phyloP scores from a whole-genome alignment of 768 basidiomycete species.

The Clavulina sp. region DNA sequence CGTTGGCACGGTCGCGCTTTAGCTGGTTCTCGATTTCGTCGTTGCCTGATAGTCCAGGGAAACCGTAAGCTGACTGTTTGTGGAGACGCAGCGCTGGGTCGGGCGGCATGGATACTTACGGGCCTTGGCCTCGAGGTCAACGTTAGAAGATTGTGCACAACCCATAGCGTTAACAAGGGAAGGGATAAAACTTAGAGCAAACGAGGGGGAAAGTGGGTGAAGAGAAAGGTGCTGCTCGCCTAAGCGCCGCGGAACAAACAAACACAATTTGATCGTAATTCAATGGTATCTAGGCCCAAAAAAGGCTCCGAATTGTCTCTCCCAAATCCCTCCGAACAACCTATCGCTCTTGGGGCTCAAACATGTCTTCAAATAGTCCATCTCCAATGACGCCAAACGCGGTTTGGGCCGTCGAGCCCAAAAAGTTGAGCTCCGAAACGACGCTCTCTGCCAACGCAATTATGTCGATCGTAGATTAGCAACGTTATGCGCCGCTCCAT shows the following conservation, averaged over 20 bases:
- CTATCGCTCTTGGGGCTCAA: no score
- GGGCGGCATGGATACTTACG: slow-evolving; percentile 30
- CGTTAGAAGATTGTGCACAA: slow-evolving; percentile 19
- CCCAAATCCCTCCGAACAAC: no score
- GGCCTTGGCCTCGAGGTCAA: slow-evolving; percentile 70
- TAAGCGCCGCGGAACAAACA: no score
- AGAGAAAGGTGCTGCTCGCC: not conserved
- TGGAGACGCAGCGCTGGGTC: not conserved
- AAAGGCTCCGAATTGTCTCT: no score
- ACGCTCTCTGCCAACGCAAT: slow-evolving; percentile 37
- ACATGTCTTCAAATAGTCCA: slow-evolving; percentile 62
- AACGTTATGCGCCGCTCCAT: not conserved
- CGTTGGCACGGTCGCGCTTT: slow-evolving; percentile 70
- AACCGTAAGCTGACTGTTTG: no score
- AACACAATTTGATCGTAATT: no score
- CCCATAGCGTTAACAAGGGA: slow-evolving; percentile 13
- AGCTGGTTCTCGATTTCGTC: slow-evolving; percentile 90
- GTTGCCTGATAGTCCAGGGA: slow-evolving; percentile 36
- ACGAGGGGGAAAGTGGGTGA: not conserved
- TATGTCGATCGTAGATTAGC: no score
- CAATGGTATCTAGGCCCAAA: no score
- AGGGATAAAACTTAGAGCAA: not conserved
- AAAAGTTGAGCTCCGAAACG: slow-evolving; percentile 67
- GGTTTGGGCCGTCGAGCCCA: slow-evolving; percentile 68
- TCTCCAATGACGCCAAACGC: slow-evolving; percentile 89